Evolutionary conservation across 208 protist genomes (phyloP).

Genomic region (Tritrichomonas musculus): DNA sequence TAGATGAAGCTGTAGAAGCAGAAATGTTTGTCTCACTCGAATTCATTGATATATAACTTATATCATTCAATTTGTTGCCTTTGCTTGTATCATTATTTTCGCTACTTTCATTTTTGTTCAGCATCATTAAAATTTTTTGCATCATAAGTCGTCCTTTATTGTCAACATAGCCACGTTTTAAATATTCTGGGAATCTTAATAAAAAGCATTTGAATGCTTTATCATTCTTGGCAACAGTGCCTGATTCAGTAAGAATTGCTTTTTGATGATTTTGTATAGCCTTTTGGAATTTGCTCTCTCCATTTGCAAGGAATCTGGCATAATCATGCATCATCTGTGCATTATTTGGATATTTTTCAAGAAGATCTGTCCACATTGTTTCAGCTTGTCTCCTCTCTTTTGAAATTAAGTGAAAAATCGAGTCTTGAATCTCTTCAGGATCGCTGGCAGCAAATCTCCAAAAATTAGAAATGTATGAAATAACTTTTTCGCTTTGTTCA

Average conservation of each 20-base stretch:
- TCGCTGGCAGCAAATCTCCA: not conserved
- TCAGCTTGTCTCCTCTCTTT: not conserved
- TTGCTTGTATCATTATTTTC: no score
- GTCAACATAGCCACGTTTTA: not conserved
- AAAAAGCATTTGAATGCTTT: not conserved
- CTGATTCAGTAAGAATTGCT: not conserved
- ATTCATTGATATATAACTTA: no score
- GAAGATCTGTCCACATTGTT: not conserved
- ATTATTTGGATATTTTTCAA: slow-evolving; percentile 31
- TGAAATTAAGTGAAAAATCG: not conserved
- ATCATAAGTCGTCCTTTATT: not conserved
- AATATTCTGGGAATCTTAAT: not conserved
- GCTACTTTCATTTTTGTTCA: no score
- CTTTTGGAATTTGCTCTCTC: not conserved
- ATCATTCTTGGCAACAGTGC: not conserved
- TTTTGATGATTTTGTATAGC: not conserved
- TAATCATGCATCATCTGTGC: not conserved
- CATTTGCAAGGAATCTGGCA: not conserved
- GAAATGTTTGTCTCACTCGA: no score
- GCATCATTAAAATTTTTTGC: not conserved
- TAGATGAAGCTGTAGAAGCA: no score
- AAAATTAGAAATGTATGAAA: not conserved
- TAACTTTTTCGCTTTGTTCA: not conserved
- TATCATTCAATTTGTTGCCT: no score
- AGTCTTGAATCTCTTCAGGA: not conserved